Base-by-base conservation (phyloP, 371 early-diverging fungal species). In the Rhizopus microsporus region DNA sequence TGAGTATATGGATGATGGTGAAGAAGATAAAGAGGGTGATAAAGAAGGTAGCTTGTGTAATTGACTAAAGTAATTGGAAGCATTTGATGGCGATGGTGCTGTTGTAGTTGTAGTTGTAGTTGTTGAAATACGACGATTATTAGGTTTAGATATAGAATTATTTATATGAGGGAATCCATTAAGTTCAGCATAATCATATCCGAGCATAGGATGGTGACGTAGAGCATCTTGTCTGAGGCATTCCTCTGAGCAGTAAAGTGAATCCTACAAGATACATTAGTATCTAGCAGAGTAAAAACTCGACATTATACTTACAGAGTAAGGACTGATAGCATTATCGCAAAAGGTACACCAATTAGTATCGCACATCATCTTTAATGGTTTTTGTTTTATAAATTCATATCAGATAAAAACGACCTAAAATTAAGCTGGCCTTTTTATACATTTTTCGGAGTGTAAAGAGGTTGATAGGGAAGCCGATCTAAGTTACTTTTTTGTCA, bases 171-270 rank as follows among this genome's bases (percentile, higher is more conserved):
- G 72, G 31, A 71, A 71, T 13, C 59, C 63, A 23, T 62, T 54
- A 10, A 71, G 62, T 15, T 68, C 72, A 51, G 62, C 55, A 43
- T 65, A 71, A 46, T 68, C 65, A 53, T 71, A 71, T 5, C 72
- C 70, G 15, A 70, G 63, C 42, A 70, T 40, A 15, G 70, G 70
- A 39, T 70, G 70, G 37, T 62, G 70, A 13, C 30, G 54, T 17
- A 69, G 48, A 23, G 70, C 67, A 38, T 70, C 70, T 43, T 59
- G 55, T 54, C 57, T 48, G 7, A 70, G 48, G 32, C 70, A 70
- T 44, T 67, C 67, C 56, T 70, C 70, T 46, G 63, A 63, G 16
- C 70, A 70, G 51, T 70, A 70, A 7, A 70, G 51, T 13, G 70
- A 66, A 42, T 70, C 60, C 46, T 46, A 46, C 9, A 13, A 6